These are phyloP conservation scores for Senecio squalidus DNA, from an alignment of 140 eudicot species.

Conservation along the genomic window DNA sequence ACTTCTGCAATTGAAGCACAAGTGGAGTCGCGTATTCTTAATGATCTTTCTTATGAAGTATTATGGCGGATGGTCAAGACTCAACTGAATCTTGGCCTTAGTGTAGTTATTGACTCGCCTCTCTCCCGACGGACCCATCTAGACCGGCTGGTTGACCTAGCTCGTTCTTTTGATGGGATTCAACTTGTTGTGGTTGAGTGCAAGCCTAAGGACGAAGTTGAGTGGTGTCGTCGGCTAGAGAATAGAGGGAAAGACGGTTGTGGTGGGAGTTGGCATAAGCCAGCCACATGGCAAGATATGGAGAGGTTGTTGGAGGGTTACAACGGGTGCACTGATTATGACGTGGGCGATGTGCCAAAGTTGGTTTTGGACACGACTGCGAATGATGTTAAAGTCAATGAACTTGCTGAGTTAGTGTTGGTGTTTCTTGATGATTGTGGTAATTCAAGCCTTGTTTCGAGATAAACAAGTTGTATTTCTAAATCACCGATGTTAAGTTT, in stretches of 20 bases:
- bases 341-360: constrained; percentile 51
- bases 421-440: constrained; percentile 30
- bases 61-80: constrained; percentile 47
- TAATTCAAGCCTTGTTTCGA: neutral
- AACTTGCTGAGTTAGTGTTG: constrained; percentile 34
- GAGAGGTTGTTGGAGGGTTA: constrained; percentile 58
- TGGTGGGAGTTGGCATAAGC: constrained; percentile 63
- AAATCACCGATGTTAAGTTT: neutral
- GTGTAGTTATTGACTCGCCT: constrained; percentile 68
- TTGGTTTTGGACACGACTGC: constrained; percentile 62
- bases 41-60: constrained; percentile 55
- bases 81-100: constrained; percentile 58
- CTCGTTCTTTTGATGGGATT: constrained; percentile 17
- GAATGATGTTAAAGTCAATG: constrained; percentile 18
- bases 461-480: neutral
- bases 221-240: constrained; percentile 68
- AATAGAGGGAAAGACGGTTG: constrained; percentile 39
- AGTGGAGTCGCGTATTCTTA: constrained; percentile 18
- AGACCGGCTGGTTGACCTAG: constrained; percentile 43
- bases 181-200: constrained; percentile 55
- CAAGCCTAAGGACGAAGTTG: constrained; percentile 43
- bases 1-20: constrained; percentile 30
- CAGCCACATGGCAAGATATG: constrained; percentile 59
- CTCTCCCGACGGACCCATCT: constrained; percentile 48
- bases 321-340: constrained; percentile 54